These are phyloP conservation scores for Crucibulum cyathiforme DNA, from an alignment of 1,284 basidiomycete genomes.

Conservation along the genomic window DNA sequence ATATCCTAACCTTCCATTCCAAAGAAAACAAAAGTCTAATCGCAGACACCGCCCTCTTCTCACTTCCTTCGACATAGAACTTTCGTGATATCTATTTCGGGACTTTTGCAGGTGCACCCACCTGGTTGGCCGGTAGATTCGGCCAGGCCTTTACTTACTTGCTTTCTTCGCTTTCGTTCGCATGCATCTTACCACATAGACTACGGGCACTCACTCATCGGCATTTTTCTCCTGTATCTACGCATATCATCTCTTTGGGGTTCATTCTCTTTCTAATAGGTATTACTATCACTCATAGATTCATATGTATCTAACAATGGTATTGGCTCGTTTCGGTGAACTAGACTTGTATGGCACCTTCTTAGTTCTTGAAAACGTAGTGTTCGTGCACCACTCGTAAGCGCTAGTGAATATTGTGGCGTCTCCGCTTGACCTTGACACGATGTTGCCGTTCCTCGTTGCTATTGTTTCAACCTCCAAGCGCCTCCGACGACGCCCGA, in stretches of 20 bases:
- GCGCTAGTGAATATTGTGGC: no score
- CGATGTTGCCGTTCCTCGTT: no score
- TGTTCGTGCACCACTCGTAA: no score
- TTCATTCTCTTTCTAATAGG: neutral
- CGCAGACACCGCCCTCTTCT: slow-evolving; percentile 2
- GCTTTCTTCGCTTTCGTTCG: slow-evolving; percentile 40
- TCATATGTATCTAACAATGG: neutral
- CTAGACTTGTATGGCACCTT: no score
- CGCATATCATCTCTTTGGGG: neutral
- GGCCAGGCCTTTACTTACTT: slow-evolving; percentile 19
- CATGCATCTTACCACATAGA: slow-evolving; percentile 32
- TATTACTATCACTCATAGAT: neutral
- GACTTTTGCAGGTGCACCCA: neutral
- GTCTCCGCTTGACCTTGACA: no score
- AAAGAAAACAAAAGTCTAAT: slow-evolving; percentile 41
- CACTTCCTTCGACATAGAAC: slow-evolving; percentile 12
- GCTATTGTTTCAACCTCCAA: no score
- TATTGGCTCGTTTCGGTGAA: neutral
- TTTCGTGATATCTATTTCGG: slow-evolving; percentile 9
- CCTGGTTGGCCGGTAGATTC: slow-evolving; percentile 25
- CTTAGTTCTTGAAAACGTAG: no score
- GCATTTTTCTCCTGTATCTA: slow-evolving; percentile 2
- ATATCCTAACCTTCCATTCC: slow-evolving; percentile 9
- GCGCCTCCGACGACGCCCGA: no score
- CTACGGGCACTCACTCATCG: slow-evolving; percentile 5